Base-by-base conservation (phyloP, 768 basidiomycete species). In the Agaricus blazei region DNA sequence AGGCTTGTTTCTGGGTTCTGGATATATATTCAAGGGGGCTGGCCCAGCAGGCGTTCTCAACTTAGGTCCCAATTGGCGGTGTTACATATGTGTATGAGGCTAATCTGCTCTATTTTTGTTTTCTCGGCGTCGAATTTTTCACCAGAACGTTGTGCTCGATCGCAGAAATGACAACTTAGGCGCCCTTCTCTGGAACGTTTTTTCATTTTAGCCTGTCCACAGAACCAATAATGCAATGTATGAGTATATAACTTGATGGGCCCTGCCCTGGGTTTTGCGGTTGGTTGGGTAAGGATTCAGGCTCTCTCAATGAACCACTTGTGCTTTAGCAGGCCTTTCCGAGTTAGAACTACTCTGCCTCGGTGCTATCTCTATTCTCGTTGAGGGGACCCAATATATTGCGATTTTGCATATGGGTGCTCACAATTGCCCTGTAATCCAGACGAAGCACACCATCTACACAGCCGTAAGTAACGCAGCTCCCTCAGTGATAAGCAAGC, bases 111-210 rank as follows among this genome's bases (percentile, higher is more conserved):
- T 34, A 47, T 12, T 26, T 4, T 28, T 15, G 9, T 31, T 36
- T n/a, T 4, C n/a, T 19, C 23, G 6, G 5, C 24, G 46, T 31
- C 27, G 19, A 19, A 40, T 9, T 12, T 24, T 14, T 6, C 46
- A 28, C 37, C 48, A 83, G 81, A 5, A 80, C 83, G 3, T 69
- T 89, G 12, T 85, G 85, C 61, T 79, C 83, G 2, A 66, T 89
- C 12, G 87, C 83, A 34, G 89, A 91, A 70, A 86, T 90, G 87
- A 86, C 87, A n/a, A 82, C 85, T 3, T 80, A 81, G 69, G 88
- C 87, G 1, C 88, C 88, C 2, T 82, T 90, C 47, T 86, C 88
- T 3, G 89, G 89, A 15, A 84, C 86, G 0, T 90, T 88, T 65
- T 85, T 87, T 19, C 85, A 88, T 68, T 89, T 78, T 65, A 83